phyloP scores from a whole-genome alignment of 2,329 filamentous ascomycete species.

The Daldinia sp. region DNA sequence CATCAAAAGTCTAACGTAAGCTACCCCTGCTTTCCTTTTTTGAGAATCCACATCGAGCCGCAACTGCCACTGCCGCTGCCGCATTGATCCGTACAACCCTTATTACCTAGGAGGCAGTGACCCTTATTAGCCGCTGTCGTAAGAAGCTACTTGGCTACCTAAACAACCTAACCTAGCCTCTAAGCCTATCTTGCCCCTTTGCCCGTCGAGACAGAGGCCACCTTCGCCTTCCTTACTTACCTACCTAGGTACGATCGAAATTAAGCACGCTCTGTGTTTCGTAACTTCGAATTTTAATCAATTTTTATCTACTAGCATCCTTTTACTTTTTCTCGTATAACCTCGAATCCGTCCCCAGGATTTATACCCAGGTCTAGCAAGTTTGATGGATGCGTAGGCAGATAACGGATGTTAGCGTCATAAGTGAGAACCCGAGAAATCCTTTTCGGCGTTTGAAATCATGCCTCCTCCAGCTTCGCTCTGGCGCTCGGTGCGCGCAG shows the following conservation, averaged over 20 bases:
- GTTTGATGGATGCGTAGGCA: slow-evolving; percentile 19
- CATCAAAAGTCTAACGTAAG: slow-evolving; percentile 2
- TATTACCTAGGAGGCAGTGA: background rate
- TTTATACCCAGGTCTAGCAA: background rate
- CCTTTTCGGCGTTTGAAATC: slow-evolving; percentile 19
- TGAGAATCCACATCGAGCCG: background rate
- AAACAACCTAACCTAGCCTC: background rate
- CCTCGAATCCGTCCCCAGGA: background rate
- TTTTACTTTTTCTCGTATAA: slow-evolving; percentile 1
- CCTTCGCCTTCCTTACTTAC: slow-evolving; percentile 25
- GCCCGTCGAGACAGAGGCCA: slow-evolving; percentile 25
- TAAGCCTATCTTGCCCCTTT: background rate
- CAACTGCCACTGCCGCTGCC: slow-evolving; percentile 1
- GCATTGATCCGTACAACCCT: slow-evolving; percentile 1
- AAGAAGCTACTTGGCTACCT: background rate
- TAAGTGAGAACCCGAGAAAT: slow-evolving; percentile 14
- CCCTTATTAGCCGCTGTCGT: background rate
- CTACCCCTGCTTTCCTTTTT: background rate
- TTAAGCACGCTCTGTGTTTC: background rate
- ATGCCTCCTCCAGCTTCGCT: slow-evolving; percentile 46
- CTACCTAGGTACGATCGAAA: too few species aligned
- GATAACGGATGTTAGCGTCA: slow-evolving; percentile 9
- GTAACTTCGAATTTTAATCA: background rate
- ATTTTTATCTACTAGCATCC: background rate
- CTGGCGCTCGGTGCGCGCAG: slow-evolving; percentile 40